A percentile compares a stretch with the other conserved stretches of the same genome.
Conservation (phyloP, 345 rosid genomes). For the Heritiera littoralis region DNA sequence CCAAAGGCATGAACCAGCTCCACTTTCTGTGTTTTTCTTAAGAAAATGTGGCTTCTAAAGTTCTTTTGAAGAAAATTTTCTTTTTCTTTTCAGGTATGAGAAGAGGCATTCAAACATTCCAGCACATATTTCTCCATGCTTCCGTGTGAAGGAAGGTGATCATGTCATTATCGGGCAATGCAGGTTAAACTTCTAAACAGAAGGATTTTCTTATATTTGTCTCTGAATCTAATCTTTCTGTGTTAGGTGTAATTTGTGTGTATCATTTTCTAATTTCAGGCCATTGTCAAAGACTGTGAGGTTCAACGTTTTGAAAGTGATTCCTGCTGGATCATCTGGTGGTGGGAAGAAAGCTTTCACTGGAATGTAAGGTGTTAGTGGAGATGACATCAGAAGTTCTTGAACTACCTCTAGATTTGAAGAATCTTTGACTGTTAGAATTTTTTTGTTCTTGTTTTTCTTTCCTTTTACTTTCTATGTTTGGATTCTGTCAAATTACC, state of each 20-base stretch:
- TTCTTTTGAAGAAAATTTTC: background rate
- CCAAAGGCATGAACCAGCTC: constrained; percentile 51
- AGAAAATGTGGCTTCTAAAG: background rate
- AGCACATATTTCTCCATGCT: constrained; percentile 68
- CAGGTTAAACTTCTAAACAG: constrained; percentile 46
- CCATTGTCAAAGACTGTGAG: constrained; percentile 76
- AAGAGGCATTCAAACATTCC: constrained; percentile 79
- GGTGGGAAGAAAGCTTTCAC: constrained; percentile 72
- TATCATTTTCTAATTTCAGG: constrained; percentile 32
- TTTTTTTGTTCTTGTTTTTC: background rate
- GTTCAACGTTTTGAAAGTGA: constrained; percentile 74
- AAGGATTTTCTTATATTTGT: background rate
- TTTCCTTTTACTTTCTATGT: background rate
- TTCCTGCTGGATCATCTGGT: constrained; percentile 74
- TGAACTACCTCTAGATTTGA: background rate
- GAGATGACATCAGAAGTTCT: too few species aligned
- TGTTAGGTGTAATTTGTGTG: background rate
- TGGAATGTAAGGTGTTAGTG: constrained; percentile 35
- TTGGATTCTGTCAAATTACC: background rate
- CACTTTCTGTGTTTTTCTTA: too few species aligned
- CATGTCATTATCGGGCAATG: constrained; percentile 74
- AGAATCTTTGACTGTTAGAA: background rate
- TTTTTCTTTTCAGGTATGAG: constrained; percentile 47
- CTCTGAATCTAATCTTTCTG: background rate
- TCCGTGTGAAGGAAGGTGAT: constrained; percentile 79